Base-by-base conservation (phyloP, 2,329 filamentous ascomycete species). In the Talaromyces sp. region DNA sequence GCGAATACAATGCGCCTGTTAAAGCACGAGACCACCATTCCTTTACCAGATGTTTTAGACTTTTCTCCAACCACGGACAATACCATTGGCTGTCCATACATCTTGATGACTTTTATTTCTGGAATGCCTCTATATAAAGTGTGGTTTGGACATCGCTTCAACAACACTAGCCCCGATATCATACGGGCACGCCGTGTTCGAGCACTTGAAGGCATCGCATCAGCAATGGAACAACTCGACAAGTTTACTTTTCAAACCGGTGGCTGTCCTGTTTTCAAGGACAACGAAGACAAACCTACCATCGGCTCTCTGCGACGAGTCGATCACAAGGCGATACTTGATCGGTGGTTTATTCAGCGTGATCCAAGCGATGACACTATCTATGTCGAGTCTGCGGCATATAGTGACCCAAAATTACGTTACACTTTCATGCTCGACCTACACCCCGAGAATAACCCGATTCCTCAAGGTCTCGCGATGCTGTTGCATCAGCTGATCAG, bases 1-100 rank as follows among this genome's bases (percentile, higher is more conserved):
- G 69, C 67, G 8, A 64, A 65, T 33, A 71, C 68, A 8, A 73
- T 75, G 71, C 64, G 62, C n/a, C 55, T 73, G 2, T 57, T 75
- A 9, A 67, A 67, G 57, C 60, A 61, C 12, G 66, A 74, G 42
- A 74, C 70, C 8, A 68, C 66, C 1, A 69, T 74, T 47, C 71
- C 69, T 27, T 18, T 74, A 3, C 71, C 73, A n/a, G 60, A 70
- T 3, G 68, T 73, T 50, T 64, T 69, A 10, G 68, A 68, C 30
- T 75, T 71, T 61, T 66, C 65, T 7, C 54, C 65, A 3, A 69
- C 69, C 61, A 60, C 9, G 40, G 70, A 30, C 10, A 73, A 71
- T 40, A 27, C 30, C 40, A 63, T 72, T 28, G 31, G 56, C 31
- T 66, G 67, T 53, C 71, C 71, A 27, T 73, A 66, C 57, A 73